Evolutionary conservation across 2,329 filamentous ascomycete genomes (phyloP).

Genomic region (Cordyceps sp.): DNA sequence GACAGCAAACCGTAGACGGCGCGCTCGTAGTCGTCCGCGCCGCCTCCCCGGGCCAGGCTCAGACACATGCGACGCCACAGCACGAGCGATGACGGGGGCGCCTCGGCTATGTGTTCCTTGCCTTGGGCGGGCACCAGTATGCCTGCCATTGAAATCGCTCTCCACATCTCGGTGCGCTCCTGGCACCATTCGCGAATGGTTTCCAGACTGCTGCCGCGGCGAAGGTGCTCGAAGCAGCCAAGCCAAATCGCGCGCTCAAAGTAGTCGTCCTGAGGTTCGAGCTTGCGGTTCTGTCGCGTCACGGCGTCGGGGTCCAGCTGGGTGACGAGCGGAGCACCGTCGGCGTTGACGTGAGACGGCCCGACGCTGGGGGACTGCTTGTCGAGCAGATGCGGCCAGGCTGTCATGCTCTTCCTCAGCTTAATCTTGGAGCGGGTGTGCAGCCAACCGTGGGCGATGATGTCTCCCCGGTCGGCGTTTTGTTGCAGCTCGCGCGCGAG

Average conservation of each 20-base stretch:
- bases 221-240: slow-evolving; percentile 83
- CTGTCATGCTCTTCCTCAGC: slow-evolving; percentile 64
- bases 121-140: slow-evolving; percentile 40
- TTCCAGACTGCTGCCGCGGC: slow-evolving; percentile 59
- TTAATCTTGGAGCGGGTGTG: slow-evolving; percentile 86
- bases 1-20: slow-evolving; percentile 85
- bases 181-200: slow-evolving; percentile 75
- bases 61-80: slow-evolving; percentile 70
- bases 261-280: slow-evolving; percentile 72
- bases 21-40: slow-evolving; percentile 61
- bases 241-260: slow-evolving; percentile 87
- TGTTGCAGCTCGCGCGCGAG: slow-evolving; percentile 62
- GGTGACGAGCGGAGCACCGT: slow-evolving; percentile 55
- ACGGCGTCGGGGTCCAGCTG: slow-evolving; percentile 84
- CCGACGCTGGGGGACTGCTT: slow-evolving; percentile 40
- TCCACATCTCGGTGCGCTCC: slow-evolving; percentile 76
- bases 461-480: slow-evolving; percentile 61
- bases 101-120: slow-evolving; percentile 19
- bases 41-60: slow-evolving; percentile 50
- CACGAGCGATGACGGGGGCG: slow-evolving; percentile 27
- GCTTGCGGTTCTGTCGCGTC: slow-evolving; percentile 57
- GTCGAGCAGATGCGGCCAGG: slow-evolving; percentile 48
- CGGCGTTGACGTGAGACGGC: slow-evolving; percentile 37
- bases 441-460: slow-evolving; percentile 80
- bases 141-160: slow-evolving; percentile 66